A percentile compares a stretch with the other conserved stretches of the same genome.
These are phyloP conservation scores for Boletellus deceptivus DNA, from an alignment of 1,284 basidiomycete genomes.

Conservation along the genomic window DNA sequence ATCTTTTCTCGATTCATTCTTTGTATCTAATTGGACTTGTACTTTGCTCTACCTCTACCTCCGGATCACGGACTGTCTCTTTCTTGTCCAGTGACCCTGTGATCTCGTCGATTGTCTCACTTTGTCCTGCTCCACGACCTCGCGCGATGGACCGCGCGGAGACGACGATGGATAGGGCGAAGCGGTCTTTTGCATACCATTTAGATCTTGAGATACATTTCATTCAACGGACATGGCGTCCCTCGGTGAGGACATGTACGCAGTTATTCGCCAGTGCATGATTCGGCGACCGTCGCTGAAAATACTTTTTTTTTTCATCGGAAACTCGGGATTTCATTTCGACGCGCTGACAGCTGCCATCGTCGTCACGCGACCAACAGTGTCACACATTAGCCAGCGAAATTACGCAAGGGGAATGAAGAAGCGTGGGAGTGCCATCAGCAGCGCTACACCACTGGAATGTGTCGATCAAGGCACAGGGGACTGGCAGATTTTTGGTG, in stretches of 20 bases:
- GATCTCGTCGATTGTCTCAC: background rate
- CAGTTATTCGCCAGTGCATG: background rate
- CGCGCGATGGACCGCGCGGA: background rate
- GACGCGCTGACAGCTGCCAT: too few relatives aligned
- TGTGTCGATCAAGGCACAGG: too few relatives aligned
- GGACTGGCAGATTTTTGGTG: too few relatives aligned
- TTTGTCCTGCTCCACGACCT: background rate
- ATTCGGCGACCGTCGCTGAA: too few relatives aligned
- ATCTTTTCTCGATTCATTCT: constrained; percentile 1
- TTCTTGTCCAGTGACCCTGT: background rate
- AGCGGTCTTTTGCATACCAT: constrained; percentile 6
- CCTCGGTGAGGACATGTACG: constrained; percentile 2
- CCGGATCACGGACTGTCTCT: constrained; percentile 4
- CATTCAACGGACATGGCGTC: constrained; percentile 8
- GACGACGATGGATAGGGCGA: constrained; percentile 5
- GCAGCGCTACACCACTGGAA: too few relatives aligned
- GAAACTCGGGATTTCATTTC: too few relatives aligned
- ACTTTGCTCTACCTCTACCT: constrained; percentile 13
- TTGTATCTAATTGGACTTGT: constrained; percentile 26
- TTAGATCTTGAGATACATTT: constrained; percentile 17
- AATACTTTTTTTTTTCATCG: too few relatives aligned
- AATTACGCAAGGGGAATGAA: too few relatives aligned
- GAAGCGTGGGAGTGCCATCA: too few relatives aligned
- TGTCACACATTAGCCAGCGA: too few relatives aligned
- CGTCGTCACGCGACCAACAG: too few relatives aligned